Evolutionary conservation across 306 rosid genomes (phyloP), one percentile per base, ranked within the genome.

Genomic region (Prunus fruticosa): DNA sequence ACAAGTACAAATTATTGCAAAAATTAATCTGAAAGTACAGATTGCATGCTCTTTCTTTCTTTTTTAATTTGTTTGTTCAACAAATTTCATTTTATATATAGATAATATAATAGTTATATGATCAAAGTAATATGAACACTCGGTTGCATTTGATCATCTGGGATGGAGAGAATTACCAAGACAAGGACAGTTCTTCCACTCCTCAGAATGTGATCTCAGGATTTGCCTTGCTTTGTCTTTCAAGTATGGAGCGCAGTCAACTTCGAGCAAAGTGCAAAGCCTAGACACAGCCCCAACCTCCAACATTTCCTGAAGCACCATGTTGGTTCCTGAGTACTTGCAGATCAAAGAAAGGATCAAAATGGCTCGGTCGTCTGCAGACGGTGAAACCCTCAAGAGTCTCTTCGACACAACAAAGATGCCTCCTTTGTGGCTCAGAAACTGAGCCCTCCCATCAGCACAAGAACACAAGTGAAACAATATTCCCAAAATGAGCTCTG

Each of bases 381-480:
- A 53, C 1, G 53, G 66, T 13, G 97, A 90, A 57, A 82, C 90
- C 80, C 73, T 83, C 41, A 82, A 27, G 0, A 92, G 83, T 72
- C 86, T 67, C 67, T 76, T 84, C 1, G 93, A 81, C 20, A 92
- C 84, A 47, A 82, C 72, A 0, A 77, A 86, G 23, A 92, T 52
- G 53, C 91, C 78, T 9, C 80, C 96, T 32, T 76, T 80, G 25
- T 92, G 97, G 50, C 82, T 64, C 25, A 88, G 5, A 67, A 92
- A 79, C 83, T 76, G 77, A 54, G 91, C 90, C 28, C 97, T 83
- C 3, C 97, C 97, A 6, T 86, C 88, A 0, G 97, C 91, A 58
- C 86, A 85, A 2, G 80, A 77, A 62, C 97, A 92, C 56, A 92
- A 16, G 23, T 87, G 86, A 25, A 84, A 85, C 0, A 92, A 16